These are phyloP conservation scores for Akanthomyces dipterigenus DNA, from an alignment of 2,329 filamentous ascomycete genomes.

Conservation along the genomic window DNA sequence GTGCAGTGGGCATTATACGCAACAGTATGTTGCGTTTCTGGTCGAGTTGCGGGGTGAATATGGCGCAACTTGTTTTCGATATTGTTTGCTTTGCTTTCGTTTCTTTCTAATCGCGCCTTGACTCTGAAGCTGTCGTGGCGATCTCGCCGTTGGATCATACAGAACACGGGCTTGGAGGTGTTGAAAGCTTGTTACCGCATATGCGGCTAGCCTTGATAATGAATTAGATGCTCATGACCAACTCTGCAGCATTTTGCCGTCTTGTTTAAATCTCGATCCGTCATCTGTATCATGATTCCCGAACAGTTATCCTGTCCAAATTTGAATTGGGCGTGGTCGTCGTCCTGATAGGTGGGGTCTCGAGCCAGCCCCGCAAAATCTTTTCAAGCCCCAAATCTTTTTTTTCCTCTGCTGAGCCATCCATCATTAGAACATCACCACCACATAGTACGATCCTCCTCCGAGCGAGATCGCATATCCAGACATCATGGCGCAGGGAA, in stretches of 20 bases:
- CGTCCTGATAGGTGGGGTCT: not conserved
- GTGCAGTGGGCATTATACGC: slow-evolving; percentile 10
- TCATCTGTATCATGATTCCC: not conserved
- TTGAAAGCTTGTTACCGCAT: not conserved
- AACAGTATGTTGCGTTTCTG: slow-evolving; percentile 2
- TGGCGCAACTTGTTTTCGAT: not conserved
- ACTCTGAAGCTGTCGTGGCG: not conserved
- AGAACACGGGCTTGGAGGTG: not conserved
- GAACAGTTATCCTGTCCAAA: too few species aligned
- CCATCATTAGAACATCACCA: not conserved
- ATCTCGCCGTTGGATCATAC: not conserved
- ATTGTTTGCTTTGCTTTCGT: not conserved
- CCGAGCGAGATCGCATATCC: not conserved
- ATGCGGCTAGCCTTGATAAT: not conserved
- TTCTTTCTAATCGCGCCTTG: not conserved
- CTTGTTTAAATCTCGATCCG: not conserved
- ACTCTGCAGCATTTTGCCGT: not conserved
- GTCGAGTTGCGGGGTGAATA: not conserved
- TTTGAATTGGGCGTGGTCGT: too few species aligned
- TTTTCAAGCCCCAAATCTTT: not conserved
- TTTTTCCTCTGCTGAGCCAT: not conserved
- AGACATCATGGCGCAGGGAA: slow-evolving; percentile 47
- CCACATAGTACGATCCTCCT: not conserved
- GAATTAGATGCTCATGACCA: not conserved
- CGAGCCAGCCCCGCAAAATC: not conserved